phyloP scores from a whole-genome alignment of 352 stramenopile genomes.

The Globisporangium heterothallicum region DNA sequence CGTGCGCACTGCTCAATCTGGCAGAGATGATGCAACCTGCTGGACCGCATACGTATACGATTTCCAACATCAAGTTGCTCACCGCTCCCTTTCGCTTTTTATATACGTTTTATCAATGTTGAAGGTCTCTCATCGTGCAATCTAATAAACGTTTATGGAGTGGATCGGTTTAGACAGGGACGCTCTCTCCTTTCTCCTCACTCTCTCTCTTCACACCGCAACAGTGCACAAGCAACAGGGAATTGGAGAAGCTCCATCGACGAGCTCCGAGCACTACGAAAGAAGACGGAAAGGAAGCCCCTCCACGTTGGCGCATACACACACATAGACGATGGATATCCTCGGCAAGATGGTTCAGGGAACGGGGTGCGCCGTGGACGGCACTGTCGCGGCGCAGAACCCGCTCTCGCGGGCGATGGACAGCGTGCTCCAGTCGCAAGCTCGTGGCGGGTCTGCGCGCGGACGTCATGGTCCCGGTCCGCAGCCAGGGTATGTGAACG shows the following conservation, averaged over 20 bases:
- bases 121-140: not conserved
- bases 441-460: constrained; percentile 18
- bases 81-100: not conserved
- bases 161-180: not conserved
- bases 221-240: no score
- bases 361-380: constrained; percentile 73
- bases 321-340: constrained; percentile 52
- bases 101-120: not conserved
- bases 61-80: not conserved
- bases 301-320: not conserved
- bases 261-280: not conserved
- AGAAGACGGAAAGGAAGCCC: no score
- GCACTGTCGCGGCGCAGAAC: constrained; percentile 81
- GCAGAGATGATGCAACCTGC: not conserved
- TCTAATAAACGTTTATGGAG: constrained; percentile 2
- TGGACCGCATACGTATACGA: not conserved
- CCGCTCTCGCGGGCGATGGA: constrained; percentile 77
- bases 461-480: constrained; percentile 20
- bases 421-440: constrained; percentile 63
- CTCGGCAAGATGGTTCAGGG: constrained; percentile 81
- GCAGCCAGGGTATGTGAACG: constrained; percentile 27
- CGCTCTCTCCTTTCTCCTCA: not conserved
- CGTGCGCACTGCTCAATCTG: not conserved
- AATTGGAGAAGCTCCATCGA: not conserved
- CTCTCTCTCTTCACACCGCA: not conserved